Evolutionary conservation across 441 rosid species (phyloP), one percentile per base, ranked within the genome.

Genomic region (Pelargonium australe): DNA sequence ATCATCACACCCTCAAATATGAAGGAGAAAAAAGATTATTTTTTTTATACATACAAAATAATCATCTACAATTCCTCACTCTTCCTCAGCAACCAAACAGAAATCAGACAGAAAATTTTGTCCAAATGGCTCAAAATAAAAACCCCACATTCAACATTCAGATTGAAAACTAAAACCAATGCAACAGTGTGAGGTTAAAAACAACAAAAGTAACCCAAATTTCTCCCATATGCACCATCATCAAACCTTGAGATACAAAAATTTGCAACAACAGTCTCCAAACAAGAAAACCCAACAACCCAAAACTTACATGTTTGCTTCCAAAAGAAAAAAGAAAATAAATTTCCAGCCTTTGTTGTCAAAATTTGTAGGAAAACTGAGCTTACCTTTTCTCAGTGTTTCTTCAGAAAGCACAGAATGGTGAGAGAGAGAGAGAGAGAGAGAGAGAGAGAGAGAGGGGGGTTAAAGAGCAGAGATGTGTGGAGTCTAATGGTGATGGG

Each of bases 71-170:
- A n/a, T 5, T 51, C 7, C 8, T 51, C 19, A 51, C 58, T 13
- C 20, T 51, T 51, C 41, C 58, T 14, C 58, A 51, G 58, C 14
- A 51, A 51, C 58, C 58, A 51, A 51, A 51, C 58, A 51, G 58
- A 51, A 51, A 16, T 4, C 6, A 13, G 58, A 14, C 8, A 13
- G 16, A 51, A n/a, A 51, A 13, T 0, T n/a, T 51, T 51, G 17
- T n/a, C 58, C 3, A n/a, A 51, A 51, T 7, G 20, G 17, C 16
- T 13, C 16, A 51, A 51, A 14, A 13, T n/a, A 13, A 51, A 51
- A 51, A n/a, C 58, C 58, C 58, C 58, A 51, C 58, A 51, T 51
- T 51, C 58, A 51, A 51, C 58, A 51, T 16, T 51, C 19, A 51
- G 16, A 51, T 13, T 16, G 16, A 51, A 14, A 14, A 51, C 5